Conservation (phyloP, 2,329 filamentous ascomycete species). For the Aspergillus thermomutatus region DNA sequence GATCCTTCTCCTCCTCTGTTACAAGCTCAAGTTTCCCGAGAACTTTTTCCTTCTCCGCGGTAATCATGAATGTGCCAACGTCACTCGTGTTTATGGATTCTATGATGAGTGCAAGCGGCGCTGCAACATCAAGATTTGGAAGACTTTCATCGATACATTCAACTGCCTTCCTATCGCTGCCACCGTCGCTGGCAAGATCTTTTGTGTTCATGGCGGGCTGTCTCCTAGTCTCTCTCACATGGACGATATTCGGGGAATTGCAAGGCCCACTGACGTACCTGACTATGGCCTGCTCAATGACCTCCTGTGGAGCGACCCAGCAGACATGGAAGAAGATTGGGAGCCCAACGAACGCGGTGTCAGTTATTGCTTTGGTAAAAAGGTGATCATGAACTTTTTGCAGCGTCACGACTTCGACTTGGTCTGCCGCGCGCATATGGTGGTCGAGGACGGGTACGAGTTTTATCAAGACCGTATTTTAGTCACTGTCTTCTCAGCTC, state of each 20-base stretch:
- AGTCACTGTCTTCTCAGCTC: conserved; percentile 95
- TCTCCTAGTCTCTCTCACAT: conserved; percentile 91
- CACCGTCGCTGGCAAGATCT: conserved; percentile 97
- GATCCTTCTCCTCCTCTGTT: conserved; percentile 86
- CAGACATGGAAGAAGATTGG: conserved; percentile 98
- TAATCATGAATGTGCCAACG: conserved; percentile 95
- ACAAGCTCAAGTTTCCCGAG: conserved; percentile 95
- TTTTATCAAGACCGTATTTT: conserved; percentile 95
- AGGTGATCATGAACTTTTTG: conserved; percentile 94
- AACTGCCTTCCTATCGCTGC: conserved; percentile 92
- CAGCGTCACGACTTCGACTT: conserved; percentile 94
- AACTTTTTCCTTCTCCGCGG: conserved; percentile 95
- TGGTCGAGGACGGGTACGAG: conserved; percentile 97
- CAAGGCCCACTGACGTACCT: conserved; percentile 91
- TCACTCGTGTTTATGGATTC: conserved; percentile 93
- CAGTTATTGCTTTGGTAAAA: conserved; percentile 97
- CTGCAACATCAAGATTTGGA: conserved; percentile 97
- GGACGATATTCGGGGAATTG: conserved; percentile 97
- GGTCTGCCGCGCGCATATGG: conserved; percentile 97
- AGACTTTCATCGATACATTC: conserved; percentile 95
- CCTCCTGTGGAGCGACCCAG: conserved; percentile 93
- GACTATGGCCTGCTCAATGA: conserved; percentile 96
- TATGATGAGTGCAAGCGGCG: conserved; percentile 97
- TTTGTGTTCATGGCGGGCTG: conserved; percentile 92
- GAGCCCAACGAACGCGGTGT: conserved; percentile 95